These are phyloP conservation scores for Geotrichum carabidarum DNA, from an alignment of 1,139 yeast genomes.

Conservation along the genomic window DNA sequence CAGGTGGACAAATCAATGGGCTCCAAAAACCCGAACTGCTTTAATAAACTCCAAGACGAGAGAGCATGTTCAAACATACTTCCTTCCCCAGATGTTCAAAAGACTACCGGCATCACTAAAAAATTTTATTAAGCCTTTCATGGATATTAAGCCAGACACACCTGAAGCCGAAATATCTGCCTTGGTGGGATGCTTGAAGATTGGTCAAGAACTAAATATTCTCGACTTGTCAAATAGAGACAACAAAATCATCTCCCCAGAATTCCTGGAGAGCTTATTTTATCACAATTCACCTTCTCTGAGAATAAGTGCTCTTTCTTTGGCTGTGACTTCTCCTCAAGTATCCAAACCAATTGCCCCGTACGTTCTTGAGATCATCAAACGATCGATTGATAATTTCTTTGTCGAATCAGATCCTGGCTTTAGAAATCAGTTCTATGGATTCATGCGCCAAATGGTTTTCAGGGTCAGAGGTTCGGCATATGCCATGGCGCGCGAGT, in stretches of 20 bases:
- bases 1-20: slow-evolving; percentile 56
- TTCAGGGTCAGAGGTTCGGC: slow-evolving; percentile 63
- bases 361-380: slow-evolving; percentile 43
- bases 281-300: slow-evolving; percentile 44
- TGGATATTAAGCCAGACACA: slow-evolving; percentile 22
- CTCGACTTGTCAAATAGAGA: slow-evolving; percentile 48
- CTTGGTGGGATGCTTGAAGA: slow-evolving; percentile 53
- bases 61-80: slow-evolving; percentile 51
- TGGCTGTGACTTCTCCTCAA: slow-evolving; percentile 58
- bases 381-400: slow-evolving; percentile 44
- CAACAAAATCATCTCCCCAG: slow-evolving; percentile 38
- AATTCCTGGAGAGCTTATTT: slow-evolving; percentile 41
- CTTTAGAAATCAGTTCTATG: slow-evolving; percentile 57
- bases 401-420: slow-evolving; percentile 64
- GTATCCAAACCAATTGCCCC: slow-evolving; percentile 52
- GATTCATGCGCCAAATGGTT: slow-evolving; percentile 56
- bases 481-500: slow-evolving; percentile 50
- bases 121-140: slow-evolving; percentile 37
- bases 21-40: slow-evolving; percentile 39
- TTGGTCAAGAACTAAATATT: slow-evolving; percentile 58
- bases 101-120: slow-evolving; percentile 44
- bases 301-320: slow-evolving; percentile 55
- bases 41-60: slow-evolving; percentile 38
- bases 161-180: slow-evolving; percentile 38
- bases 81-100: slow-evolving; percentile 60